Evolutionary conservation across 1,139 yeast genomes (phyloP), one percentile per base, ranked within the genome.

Genomic region (Hyphopichia fennica): DNA sequence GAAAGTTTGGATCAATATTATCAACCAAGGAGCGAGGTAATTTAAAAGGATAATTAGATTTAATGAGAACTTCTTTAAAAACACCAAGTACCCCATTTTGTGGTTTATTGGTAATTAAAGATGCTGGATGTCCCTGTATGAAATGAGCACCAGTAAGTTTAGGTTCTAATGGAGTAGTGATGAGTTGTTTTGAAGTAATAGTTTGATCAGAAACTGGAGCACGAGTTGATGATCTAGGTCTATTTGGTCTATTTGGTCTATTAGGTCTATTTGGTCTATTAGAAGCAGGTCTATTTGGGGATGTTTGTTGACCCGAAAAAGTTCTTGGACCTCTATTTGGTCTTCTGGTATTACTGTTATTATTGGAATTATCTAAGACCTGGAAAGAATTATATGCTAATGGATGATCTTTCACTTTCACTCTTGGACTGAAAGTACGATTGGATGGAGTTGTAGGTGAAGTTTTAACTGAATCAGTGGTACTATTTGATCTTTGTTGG

Each of bases 31-130:
- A 45, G 47, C 54, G 62, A n/a, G 79, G 77, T 45, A 72, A 58
- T 47, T 58, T 53, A 57, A 60, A 73, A 11, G 79, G 79, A 52
- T 72, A 73, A 39, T 70, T 69, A 23, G 77, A 71, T 40, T 62
- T 59, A 41, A 67, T 49, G 48, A 73, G 64, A 25, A 64, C 57
- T 38, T 67, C 65, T 51, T 73, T 73, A 41, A 75, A 58, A 38
- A 73, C 65, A 35, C 74, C 64, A 1, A 77, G 73, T 4, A 72
- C 63, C 51, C 77, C 62, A n/a, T 73, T 5, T 66, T 52, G 45
- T 60, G 18, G 16, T 9, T 32, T 23, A 28, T 31, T 30, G 29
- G 41, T 33, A 11, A 38, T 38, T 18, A 38, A 33, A 64, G 43
- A 67, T 53, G 37, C 60, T 57, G 39, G 74, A 52, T 72, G 70